Base-by-base conservation (phyloP, 2,329 filamentous ascomycete genomes). In the Monascus ruber region DNA sequence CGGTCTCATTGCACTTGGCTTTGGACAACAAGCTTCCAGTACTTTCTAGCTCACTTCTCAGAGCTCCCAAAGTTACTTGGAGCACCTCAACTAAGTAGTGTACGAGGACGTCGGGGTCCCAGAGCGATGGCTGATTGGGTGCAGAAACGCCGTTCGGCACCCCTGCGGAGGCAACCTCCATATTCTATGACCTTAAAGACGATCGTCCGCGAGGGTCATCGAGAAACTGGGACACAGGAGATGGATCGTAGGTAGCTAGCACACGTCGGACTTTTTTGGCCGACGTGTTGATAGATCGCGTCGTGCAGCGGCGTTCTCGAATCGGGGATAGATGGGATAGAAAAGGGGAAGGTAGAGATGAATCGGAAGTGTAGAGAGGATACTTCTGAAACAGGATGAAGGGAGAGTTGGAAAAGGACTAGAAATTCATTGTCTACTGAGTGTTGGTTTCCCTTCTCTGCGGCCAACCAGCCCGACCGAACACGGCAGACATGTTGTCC, bases 11-110 rank as follows among this genome's bases (percentile, higher is more conserved):
- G 50, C 85, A 76, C 50, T 74, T 77, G 41, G 72, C 65, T 54
- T 79, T 72, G 42, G 87, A 86, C 45, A 98, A 72, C 63, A 98
- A 71, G 68, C 85, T 95, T 46, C 85, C 87, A 10, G 79, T 69
- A 47, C 77, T 76, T 60, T 89, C 79, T 39, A 98, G 77, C 57
- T 98, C 89, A 46, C 77, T 72, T 56, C 79, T 78, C 41, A 76
- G 76, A 51, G 85, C 83, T 48, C 84, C 84, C 35, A 89, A 73
- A 47, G 82, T 82, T 42, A 84, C 76, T 60, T 79, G 74, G 49
- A 86, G 76, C 42, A 88, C 75, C 43, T 77, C 72, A 31, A 73
- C 72, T 44, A 89, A 70, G 62, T 89, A 79, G 42, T 87, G 79
- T 47, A 88, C 71, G 37, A 88, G 72, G 49, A 76, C 67, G 47